Conservation (phyloP, 257 asterid genomes). For the Misopates orontium region DNA sequence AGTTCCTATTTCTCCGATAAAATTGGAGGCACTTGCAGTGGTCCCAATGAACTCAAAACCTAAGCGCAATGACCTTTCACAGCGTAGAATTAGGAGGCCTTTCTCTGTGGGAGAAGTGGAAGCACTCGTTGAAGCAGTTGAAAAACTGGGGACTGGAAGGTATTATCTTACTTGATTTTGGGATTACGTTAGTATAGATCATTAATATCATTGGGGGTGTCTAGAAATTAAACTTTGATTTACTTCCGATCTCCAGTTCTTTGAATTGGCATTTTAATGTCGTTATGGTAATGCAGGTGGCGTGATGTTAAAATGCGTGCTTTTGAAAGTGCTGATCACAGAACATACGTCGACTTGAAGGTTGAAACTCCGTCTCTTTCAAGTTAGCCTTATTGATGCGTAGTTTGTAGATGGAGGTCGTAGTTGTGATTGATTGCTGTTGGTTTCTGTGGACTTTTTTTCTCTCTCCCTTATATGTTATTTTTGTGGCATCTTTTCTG, state of each 20-base stretch:
- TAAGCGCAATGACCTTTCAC: slow-evolving; percentile 68
- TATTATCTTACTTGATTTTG: slow-evolving; percentile 29
- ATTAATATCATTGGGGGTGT: neutral
- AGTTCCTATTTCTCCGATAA: slow-evolving; percentile 42
- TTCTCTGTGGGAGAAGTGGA: slow-evolving; percentile 92
- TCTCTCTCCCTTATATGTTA: neutral
- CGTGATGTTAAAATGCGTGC: slow-evolving; percentile 92
- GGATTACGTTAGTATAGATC: neutral
- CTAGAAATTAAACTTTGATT: too few relatives aligned
- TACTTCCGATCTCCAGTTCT: too few relatives aligned
- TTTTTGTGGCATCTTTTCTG: slow-evolving; percentile 5
- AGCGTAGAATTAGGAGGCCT: slow-evolving; percentile 89
- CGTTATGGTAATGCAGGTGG: slow-evolving; percentile 63
- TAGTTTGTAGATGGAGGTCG: neutral
- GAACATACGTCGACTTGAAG: slow-evolving; percentile 96
- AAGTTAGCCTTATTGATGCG: neutral
- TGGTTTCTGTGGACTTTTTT: neutral
- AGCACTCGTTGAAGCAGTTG: slow-evolving; percentile 93
- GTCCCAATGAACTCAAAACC: slow-evolving; percentile 57
- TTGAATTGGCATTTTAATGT: neutral
- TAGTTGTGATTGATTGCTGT: neutral
- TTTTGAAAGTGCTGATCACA: slow-evolving; percentile 85
- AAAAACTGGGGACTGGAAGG: slow-evolving; percentile 95
- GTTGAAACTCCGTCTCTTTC: slow-evolving; percentile 35
- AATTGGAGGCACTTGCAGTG: slow-evolving; percentile 55